Conservation (phyloP, 2,329 filamentous ascomycete species). For the Pseudogymnoascus sp. region DNA sequence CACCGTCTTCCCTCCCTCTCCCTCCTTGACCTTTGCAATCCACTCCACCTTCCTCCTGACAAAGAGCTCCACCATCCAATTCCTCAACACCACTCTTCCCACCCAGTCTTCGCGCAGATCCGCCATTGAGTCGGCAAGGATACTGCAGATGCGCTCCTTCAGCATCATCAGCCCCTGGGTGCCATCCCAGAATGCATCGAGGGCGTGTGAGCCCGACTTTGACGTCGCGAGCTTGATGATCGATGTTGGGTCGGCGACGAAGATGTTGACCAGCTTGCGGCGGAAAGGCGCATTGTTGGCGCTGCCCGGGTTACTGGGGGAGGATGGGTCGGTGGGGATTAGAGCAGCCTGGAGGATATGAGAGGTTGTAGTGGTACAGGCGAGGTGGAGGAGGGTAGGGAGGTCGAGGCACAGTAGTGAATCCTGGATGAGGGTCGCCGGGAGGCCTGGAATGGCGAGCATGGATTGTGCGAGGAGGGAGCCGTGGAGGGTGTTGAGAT, state of each 20-base stretch:
- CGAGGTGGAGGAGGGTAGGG: constrained; percentile 53
- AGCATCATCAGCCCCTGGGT: constrained; percentile 57
- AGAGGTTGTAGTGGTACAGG: constrained; percentile 41
- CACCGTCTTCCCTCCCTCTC: constrained; percentile 20
- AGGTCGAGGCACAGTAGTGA: constrained; percentile 53
- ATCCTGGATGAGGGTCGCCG: constrained; percentile 64
- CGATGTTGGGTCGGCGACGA: constrained; percentile 30
- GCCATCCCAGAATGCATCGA: constrained; percentile 57
- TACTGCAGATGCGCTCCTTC: constrained; percentile 57
- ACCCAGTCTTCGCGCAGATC: constrained; percentile 53
- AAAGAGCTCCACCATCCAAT: constrained; percentile 67
- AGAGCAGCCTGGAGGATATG: constrained; percentile 58
- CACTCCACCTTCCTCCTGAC: constrained; percentile 55
- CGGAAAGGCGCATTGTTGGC: constrained; percentile 51
- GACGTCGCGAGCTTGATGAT: constrained; percentile 38
- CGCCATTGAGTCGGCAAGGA: constrained; percentile 51
- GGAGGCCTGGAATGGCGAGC: constrained; percentile 60
- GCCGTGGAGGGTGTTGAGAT: constrained; percentile 55
- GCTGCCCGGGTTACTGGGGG: constrained; percentile 23
- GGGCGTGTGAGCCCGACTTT: constrained; percentile 55
- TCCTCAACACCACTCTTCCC: constrained; percentile 62
- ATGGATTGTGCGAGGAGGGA: constrained; percentile 75
- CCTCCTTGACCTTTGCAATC: constrained; percentile 50
- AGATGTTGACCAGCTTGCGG: constrained; percentile 51
- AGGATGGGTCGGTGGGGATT: constrained; percentile 40